A percentile compares a stretch with the other conserved stretches of the same genome.
Evolutionary conservation across 2,329 filamentous ascomycete species (phyloP).

Genomic region (Neospermospora avenae): DNA sequence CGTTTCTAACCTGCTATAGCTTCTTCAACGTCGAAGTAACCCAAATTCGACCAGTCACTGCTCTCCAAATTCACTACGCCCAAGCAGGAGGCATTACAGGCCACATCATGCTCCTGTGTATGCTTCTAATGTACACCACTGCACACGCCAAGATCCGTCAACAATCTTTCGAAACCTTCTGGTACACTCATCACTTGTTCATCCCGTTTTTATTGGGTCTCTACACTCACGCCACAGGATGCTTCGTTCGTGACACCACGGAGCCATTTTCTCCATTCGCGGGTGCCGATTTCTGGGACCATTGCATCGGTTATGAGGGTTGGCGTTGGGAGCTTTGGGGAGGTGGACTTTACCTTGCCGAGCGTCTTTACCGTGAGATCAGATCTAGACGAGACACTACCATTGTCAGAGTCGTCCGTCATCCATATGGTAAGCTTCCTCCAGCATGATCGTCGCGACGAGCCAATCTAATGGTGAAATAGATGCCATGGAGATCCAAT

Average conservation of each 20-base stretch:
- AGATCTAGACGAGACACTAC: slow-evolving; percentile 78
- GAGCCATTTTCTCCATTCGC: slow-evolving; percentile 79
- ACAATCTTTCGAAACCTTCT: slow-evolving; percentile 97
- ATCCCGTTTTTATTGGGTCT: slow-evolving; percentile 90
- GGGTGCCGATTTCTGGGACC: slow-evolving; percentile 76
- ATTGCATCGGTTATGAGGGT: slow-evolving; percentile 92
- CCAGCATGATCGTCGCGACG: neutral
- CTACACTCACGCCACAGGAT: slow-evolving; percentile 93
- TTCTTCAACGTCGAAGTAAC: slow-evolving; percentile 92
- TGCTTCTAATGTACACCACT: slow-evolving; percentile 97
- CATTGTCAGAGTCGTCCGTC: slow-evolving; percentile 90
- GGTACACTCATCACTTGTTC: slow-evolving; percentile 99
- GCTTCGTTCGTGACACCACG: slow-evolving; percentile 85
- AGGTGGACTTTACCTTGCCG: slow-evolving; percentile 79
- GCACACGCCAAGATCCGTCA: slow-evolving; percentile 91
- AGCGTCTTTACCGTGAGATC: slow-evolving; percentile 89
- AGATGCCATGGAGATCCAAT: slow-evolving; percentile 97
- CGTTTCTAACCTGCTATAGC: slow-evolving; percentile 41
- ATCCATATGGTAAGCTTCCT: slow-evolving; percentile 74
- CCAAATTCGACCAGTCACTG: slow-evolving; percentile 76
- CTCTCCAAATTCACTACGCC: slow-evolving; percentile 87
- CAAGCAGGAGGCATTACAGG: slow-evolving; percentile 90
- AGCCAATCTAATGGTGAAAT: slow-evolving; percentile 32
- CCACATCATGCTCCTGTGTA: slow-evolving; percentile 97
- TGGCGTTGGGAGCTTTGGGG: slow-evolving; percentile 96